Percentiles rank a stretch among this genome's conserved stretches.
Conservation (phyloP, 805 yeast genomes). For the Candida montana region DNA sequence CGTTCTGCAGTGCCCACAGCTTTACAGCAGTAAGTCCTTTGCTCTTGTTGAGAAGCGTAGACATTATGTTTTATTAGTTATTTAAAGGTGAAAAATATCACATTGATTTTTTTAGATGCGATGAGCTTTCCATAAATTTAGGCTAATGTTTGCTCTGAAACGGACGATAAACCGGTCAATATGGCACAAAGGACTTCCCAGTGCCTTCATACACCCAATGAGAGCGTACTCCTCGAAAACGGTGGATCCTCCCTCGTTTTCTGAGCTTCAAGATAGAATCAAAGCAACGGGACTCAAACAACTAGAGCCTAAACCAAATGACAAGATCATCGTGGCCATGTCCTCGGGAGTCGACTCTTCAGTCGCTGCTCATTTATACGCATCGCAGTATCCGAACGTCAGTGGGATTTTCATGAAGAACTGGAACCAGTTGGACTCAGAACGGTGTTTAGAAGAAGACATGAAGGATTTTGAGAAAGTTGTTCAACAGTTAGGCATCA, state of each 20-base stretch:
- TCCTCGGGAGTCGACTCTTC: slow-evolving; percentile 97
- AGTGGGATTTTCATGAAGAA: slow-evolving; percentile 90
- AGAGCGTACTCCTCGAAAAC: neutral
- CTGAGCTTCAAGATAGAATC: neutral
- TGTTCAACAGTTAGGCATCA: slow-evolving; percentile 54
- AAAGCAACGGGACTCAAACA: slow-evolving; percentile 25
- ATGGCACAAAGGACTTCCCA: neutral
- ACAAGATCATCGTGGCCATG: slow-evolving; percentile 80
- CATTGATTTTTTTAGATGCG: neutral
- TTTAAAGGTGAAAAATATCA: no score
- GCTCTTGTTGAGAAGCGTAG: neutral
- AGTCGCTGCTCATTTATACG: slow-evolving; percentile 68
- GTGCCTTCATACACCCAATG: no score
- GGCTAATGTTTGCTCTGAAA: neutral
- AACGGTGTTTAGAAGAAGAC: slow-evolving; percentile 76
- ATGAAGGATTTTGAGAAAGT: slow-evolving; percentile 79
- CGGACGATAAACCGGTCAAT: neutral
- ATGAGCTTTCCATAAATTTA: no score
- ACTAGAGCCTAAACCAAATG: slow-evolving; percentile 42
- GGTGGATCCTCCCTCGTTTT: neutral
- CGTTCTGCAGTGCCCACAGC: neutral
- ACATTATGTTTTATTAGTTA: neutral
- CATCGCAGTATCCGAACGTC: slow-evolving; percentile 50
- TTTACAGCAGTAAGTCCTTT: neutral
- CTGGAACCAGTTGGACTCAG: slow-evolving; percentile 39